These are phyloP conservation scores for Auricularia heimuer DNA, from an alignment of 768 basidiomycete species.

Conservation along the genomic window DNA sequence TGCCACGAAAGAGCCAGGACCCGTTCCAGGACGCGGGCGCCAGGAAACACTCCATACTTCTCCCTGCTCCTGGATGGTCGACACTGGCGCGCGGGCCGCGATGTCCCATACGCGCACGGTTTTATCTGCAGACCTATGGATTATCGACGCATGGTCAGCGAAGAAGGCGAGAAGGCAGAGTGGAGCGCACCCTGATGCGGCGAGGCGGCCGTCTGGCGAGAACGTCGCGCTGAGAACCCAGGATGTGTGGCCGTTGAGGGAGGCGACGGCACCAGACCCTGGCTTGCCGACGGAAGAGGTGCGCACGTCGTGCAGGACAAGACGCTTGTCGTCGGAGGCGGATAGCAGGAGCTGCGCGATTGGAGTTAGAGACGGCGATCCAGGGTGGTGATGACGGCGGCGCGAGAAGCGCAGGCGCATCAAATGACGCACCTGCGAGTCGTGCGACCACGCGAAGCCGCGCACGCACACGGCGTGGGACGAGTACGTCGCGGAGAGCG, in stretches of 20 bases:
- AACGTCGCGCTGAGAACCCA: constrained; percentile 84
- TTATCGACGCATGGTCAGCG: not conserved
- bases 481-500: constrained; percentile 60
- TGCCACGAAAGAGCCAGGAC: constrained; percentile 58
- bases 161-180: not conserved
- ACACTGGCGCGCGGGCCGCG: constrained; percentile 59
- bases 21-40: constrained; percentile 51
- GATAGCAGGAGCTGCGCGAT: constrained; percentile 66
- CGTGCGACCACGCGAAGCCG: constrained; percentile 80
- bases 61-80: constrained; percentile 65
- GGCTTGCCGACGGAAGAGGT: constrained; percentile 45
- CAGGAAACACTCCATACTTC: constrained; percentile 83
- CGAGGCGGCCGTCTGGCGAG: constrained; percentile 70
- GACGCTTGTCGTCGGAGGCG: constrained; percentile 86
- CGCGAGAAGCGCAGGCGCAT: not conserved
- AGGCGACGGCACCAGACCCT: constrained; percentile 72
- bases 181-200: constrained; percentile 61
- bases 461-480: constrained; percentile 89
- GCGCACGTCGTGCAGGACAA: constrained; percentile 85
- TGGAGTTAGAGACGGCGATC: not conserved
- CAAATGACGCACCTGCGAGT: constrained; percentile 54
- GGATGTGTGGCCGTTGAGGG: constrained; percentile 79
- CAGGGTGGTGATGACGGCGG: not conserved
- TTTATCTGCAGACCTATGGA: constrained; percentile 67
- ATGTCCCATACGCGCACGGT: constrained; percentile 85